These are phyloP conservation scores for Flueggea neowawraea DNA, from an alignment of 441 rosid species.

Conservation along the genomic window DNA sequence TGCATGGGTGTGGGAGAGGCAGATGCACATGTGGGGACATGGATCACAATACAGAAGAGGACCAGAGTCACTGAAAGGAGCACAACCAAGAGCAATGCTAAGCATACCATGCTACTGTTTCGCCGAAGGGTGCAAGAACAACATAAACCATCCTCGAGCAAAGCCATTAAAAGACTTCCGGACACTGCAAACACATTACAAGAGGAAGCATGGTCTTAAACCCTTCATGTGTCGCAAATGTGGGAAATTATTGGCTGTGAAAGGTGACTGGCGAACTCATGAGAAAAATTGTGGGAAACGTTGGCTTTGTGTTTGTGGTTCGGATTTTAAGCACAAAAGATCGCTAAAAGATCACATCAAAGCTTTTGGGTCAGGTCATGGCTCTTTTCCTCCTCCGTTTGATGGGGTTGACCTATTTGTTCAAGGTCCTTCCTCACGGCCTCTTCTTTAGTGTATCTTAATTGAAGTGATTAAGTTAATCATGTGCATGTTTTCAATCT, in stretches of 20 bases:
- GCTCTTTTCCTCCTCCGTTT: slow-evolving; percentile 41
- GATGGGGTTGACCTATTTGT: slow-evolving; percentile 25
- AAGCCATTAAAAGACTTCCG: slow-evolving; percentile 82
- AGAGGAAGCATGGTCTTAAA: slow-evolving; percentile 74
- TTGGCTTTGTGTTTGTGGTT: slow-evolving; percentile 83
- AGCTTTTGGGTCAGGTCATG: slow-evolving; percentile 71
- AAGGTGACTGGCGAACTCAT: slow-evolving; percentile 92
- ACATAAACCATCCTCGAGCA: slow-evolving; percentile 65
- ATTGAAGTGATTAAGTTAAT: too few species aligned
- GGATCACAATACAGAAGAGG: slow-evolving; percentile 84
- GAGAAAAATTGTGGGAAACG: slow-evolving; percentile 91
- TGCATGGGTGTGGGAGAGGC: background rate
- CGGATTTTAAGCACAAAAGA: slow-evolving; percentile 89
- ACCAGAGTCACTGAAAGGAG: slow-evolving; percentile 67
- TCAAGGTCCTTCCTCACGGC: slow-evolving; percentile 5
- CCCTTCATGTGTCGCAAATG: slow-evolving; percentile 69
- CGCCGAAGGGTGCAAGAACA: slow-evolving; percentile 75
- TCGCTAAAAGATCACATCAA: slow-evolving; percentile 83
- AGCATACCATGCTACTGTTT: slow-evolving; percentile 86
- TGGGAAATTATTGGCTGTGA: slow-evolving; percentile 72
- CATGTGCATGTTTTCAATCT: too few species aligned
- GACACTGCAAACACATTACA: slow-evolving; percentile 80
- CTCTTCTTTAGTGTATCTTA: too few species aligned
- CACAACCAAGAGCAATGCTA: slow-evolving; percentile 62
- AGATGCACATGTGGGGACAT: slow-evolving; percentile 93